phyloP scores from a whole-genome alignment of 1,284 basidiomycete genomes.

The Entoloma clypeatum region DNA sequence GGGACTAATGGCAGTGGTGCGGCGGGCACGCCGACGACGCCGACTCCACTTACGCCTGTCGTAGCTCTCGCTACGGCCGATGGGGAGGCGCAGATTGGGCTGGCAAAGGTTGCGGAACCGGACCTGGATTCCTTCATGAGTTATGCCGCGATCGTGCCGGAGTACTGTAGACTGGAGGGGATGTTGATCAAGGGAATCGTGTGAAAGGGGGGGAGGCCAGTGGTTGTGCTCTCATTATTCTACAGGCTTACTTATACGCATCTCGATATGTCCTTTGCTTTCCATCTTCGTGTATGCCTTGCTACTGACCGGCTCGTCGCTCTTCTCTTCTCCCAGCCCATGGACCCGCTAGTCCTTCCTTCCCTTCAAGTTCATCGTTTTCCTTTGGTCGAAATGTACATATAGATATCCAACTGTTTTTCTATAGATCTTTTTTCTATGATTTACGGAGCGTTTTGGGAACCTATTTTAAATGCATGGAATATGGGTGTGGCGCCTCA shows the following conservation, averaged over 20 bases:
- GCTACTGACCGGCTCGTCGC: too few relatives aligned
- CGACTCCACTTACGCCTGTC: slow-evolving; percentile 64
- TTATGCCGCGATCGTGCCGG: slow-evolving; percentile 80
- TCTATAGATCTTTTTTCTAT: too few relatives aligned
- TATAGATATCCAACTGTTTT: too few relatives aligned
- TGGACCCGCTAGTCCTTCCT: too few relatives aligned
- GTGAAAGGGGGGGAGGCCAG: slow-evolving; percentile 21
- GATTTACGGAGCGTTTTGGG: too few relatives aligned
- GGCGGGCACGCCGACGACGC: slow-evolving; percentile 33
- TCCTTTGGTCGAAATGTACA: too few relatives aligned
- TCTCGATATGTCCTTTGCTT: slow-evolving; percentile 3
- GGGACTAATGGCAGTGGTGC: slow-evolving; percentile 24
- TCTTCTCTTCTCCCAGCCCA: too few relatives aligned
- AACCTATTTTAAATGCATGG: too few relatives aligned
- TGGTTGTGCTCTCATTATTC: slow-evolving; percentile 1
- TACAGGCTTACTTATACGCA: slow-evolving; percentile 1
- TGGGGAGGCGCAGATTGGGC: slow-evolving; percentile 65
- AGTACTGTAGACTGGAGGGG: slow-evolving; percentile 71
- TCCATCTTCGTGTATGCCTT: slow-evolving; percentile 10
- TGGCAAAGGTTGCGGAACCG: slow-evolving; percentile 77
- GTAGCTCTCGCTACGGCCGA: slow-evolving; percentile 66
- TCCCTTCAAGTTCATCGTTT: too few relatives aligned
- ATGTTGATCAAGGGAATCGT: slow-evolving; percentile 64
- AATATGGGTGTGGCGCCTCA: too few relatives aligned
- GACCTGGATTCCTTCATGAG: slow-evolving; percentile 79